Conservation (phyloP, 2,329 filamentous ascomycete genomes). For the Botrytis paeoniae region DNA sequence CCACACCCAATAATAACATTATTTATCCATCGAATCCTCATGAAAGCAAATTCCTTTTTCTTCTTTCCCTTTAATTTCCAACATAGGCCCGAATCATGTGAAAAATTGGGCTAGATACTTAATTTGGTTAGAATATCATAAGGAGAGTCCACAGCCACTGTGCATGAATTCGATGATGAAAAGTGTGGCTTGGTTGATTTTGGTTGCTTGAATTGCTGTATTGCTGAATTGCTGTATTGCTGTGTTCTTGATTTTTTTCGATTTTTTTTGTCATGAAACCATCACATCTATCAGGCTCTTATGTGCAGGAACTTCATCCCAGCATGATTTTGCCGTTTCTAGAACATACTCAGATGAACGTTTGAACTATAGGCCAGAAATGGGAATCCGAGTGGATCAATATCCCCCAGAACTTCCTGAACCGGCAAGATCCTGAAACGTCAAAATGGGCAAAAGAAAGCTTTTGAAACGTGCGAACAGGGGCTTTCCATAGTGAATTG, state of each 20-base stretch:
- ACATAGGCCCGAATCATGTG: background rate
- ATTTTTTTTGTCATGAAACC: background rate
- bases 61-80: background rate
- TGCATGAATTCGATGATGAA: constrained; percentile 4
- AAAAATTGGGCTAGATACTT: background rate
- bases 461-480: constrained; percentile 8
- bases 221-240: background rate
- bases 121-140: background rate
- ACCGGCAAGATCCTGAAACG: background rate
- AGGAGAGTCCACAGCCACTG: background rate
- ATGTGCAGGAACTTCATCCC: background rate
- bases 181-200: constrained; percentile 1
- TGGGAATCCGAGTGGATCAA: constrained; percentile 3
- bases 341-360: background rate
- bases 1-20: background rate
- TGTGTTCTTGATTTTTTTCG: background rate
- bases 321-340: background rate
- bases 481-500: background rate
- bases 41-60: background rate
- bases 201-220: background rate
- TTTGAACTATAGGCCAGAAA: background rate
- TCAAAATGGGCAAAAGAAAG: background rate
- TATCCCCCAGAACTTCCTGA: background rate
- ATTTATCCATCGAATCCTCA: background rate
- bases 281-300: background rate